Percentiles rank a stretch among this genome's conserved stretches.
Evolutionary conservation across 257 asterid species (phyloP).

Genomic region (Solanum chilense): DNA sequence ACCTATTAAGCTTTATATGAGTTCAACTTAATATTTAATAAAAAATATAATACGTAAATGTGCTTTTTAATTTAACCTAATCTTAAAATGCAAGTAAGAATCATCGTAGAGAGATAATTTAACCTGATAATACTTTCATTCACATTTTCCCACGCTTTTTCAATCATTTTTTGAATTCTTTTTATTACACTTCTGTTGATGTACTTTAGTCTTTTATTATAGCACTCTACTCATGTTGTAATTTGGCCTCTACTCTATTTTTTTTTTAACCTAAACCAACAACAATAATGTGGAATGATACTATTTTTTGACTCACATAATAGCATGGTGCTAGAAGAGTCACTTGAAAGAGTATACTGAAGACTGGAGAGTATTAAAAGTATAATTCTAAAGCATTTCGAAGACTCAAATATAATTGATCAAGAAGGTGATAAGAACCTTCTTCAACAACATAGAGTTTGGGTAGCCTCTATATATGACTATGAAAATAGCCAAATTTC

Average conservation of each 20-base stretch:
- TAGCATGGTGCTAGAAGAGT: background rate
- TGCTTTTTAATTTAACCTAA: background rate
- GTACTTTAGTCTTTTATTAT: background rate
- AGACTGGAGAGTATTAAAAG: background rate
- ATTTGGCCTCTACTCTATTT: background rate
- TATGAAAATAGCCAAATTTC: background rate
- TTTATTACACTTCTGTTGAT: background rate
- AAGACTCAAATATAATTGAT: too few species aligned
- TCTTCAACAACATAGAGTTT: background rate
- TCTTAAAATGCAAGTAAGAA: background rate
- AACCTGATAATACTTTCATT: too few species aligned
- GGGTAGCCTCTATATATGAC: background rate
- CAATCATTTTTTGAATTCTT: background rate
- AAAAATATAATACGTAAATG: background rate
- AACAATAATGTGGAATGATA: background rate
- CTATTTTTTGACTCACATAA: too few species aligned
- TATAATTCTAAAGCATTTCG: too few species aligned
- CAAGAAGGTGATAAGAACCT: background rate
- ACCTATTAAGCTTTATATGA: too few species aligned
- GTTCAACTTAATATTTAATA: too few species aligned
- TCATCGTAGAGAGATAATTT: too few species aligned
- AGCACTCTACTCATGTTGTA: background rate
- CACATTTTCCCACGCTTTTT: background rate
- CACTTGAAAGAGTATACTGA: background rate
- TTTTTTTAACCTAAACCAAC: background rate